phyloP scores from a whole-genome alignment of 2,329 filamentous ascomycete genomes.

The Stromatinia cepivora region DNA sequence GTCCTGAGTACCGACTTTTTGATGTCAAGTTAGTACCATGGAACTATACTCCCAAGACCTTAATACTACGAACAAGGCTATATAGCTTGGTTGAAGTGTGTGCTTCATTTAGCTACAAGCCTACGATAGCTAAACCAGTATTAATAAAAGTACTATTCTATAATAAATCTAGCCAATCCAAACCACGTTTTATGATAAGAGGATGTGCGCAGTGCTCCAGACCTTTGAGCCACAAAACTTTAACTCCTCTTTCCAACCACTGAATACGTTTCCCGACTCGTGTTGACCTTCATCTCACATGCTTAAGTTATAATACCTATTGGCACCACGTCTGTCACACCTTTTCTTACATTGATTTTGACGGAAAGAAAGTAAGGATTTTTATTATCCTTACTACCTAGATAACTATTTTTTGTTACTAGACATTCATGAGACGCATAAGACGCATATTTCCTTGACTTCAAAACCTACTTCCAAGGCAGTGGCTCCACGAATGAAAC shows the following conservation, averaged over 20 bases:
- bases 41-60: too few species aligned
- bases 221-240: not conserved
- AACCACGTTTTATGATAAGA: not conserved
- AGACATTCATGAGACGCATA: too few species aligned
- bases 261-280: not conserved
- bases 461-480: not conserved
- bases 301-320: not conserved
- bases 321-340: not conserved
- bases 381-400: too few species aligned
- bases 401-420: too few species aligned
- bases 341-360: too few species aligned
- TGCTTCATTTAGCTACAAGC: too few species aligned
- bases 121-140: not conserved
- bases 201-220: slow-evolving; percentile 3
- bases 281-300: not conserved
- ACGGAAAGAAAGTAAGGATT: too few species aligned
- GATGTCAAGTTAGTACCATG: too few species aligned
- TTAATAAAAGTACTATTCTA: too few species aligned
- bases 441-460: not conserved
- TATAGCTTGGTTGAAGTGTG: too few species aligned
- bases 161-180: not conserved
- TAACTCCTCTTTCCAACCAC: not conserved
- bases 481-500: not conserved
- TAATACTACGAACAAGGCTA: too few species aligned
- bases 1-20: too few species aligned